Conservation (phyloP, 2,329 filamentous ascomycete genomes). For the Didymosphaeria variabile region DNA sequence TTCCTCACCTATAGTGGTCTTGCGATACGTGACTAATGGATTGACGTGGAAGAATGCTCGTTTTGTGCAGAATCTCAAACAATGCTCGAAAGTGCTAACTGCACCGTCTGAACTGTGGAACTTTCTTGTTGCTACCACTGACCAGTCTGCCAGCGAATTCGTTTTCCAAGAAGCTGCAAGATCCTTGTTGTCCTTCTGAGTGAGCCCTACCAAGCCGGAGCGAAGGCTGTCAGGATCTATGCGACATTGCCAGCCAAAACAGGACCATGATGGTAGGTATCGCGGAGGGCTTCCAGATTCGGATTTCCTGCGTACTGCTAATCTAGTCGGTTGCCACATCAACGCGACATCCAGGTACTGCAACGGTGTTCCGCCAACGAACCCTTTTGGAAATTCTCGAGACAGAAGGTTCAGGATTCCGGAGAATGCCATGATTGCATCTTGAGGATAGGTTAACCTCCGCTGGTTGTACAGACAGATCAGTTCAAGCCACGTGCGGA, state of each 20-base stretch:
- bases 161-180: too few relatives aligned
- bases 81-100: not conserved
- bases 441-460: conserved; percentile 20
- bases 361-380: conserved; percentile 17
- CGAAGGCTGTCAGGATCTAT: conserved; percentile 18
- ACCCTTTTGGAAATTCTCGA: conserved; percentile 13
- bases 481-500: conserved; percentile 14
- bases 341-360: conserved; percentile 18
- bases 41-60: not conserved
- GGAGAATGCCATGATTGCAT: conserved; percentile 16
- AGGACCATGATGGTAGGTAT: conserved; percentile 22
- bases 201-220: not conserved
- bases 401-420: conserved; percentile 12
- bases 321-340: conserved; percentile 19
- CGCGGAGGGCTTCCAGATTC: conserved; percentile 2
- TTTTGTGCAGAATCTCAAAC: not conserved
- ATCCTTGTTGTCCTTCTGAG: too few relatives aligned
- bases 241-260: conserved; percentile 21
- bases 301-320: conserved; percentile 13
- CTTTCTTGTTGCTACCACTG: not conserved
- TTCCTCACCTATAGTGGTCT: not conserved
- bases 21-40: not conserved
- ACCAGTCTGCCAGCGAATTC: not conserved
- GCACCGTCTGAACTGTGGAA: not conserved
- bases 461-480: conserved; percentile 20